Evolutionary conservation across 352 stramenopile genomes (phyloP).

Genomic region (Pythium coloratum): DNA sequence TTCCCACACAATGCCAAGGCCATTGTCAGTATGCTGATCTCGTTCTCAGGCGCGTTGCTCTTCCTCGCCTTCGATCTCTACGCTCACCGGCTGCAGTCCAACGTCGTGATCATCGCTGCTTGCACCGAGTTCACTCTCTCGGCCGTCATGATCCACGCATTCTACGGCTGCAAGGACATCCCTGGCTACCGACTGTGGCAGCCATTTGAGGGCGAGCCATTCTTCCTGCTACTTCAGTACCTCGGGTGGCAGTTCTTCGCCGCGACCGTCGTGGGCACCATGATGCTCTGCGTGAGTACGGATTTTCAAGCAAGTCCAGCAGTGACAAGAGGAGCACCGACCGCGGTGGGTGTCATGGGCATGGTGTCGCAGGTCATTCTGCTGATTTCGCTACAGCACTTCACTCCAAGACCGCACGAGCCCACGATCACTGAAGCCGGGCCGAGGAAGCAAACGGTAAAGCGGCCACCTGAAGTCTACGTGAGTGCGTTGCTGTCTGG

Average conservation of each 20-base stretch:
- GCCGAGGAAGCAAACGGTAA: neutral
- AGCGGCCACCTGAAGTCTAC: slow-evolving; percentile 35
- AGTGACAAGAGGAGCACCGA: slow-evolving; percentile 31
- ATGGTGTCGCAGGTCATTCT: slow-evolving; percentile 54
- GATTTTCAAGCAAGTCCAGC: slow-evolving; percentile 22
- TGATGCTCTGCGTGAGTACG: slow-evolving; percentile 33
- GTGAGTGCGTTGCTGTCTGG: slow-evolving; percentile 37
- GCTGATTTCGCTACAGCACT: slow-evolving; percentile 52
- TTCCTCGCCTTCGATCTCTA: slow-evolving; percentile 47
- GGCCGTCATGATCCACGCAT: slow-evolving; percentile 48
- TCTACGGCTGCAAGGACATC: slow-evolving; percentile 50
- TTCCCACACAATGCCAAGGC: slow-evolving; percentile 50
- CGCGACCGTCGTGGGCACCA: slow-evolving; percentile 36
- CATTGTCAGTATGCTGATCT: slow-evolving; percentile 50
- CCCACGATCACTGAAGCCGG: neutral
- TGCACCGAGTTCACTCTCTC: slow-evolving; percentile 45
- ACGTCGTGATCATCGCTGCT: slow-evolving; percentile 34
- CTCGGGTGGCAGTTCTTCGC: slow-evolving; percentile 61
- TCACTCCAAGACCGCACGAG: slow-evolving; percentile 11
- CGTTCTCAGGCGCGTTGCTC: slow-evolving; percentile 40
- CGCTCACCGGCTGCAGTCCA: slow-evolving; percentile 33
- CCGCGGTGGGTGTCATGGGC: slow-evolving; percentile 39
- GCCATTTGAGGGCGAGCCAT: slow-evolving; percentile 51
- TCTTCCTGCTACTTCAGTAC: slow-evolving; percentile 63
- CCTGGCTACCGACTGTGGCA: slow-evolving; percentile 52